Evolutionary conservation across 495 filamentous ascomycete genomes (phyloP).

Genomic region (Pyrenopolyporus hunteri): DNA sequence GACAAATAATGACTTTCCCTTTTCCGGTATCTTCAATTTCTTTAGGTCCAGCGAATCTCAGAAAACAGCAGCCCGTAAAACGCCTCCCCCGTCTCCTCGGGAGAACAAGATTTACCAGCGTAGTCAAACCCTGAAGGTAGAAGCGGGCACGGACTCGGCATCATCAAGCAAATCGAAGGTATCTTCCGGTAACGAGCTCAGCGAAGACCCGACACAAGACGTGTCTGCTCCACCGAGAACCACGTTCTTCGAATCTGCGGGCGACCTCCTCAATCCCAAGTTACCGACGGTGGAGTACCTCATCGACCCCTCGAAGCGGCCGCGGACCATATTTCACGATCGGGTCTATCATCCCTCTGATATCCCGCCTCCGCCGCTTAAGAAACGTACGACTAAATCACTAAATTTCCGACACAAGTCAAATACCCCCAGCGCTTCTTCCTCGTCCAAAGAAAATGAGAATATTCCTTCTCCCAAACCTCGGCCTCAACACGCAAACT

Average conservation of each 20-base stretch:
- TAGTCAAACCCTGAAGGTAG: constrained; percentile 69
- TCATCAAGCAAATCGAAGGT: constrained; percentile 48
- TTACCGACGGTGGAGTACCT: constrained; percentile 81
- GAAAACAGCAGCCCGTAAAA: constrained; percentile 39
- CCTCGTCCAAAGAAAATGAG: constrained; percentile 29
- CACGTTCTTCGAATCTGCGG: constrained; percentile 91
- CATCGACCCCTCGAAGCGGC: constrained; percentile 78
- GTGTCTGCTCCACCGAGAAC: constrained; percentile 82
- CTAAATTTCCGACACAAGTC: constrained; percentile 43
- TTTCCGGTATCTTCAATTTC: constrained; percentile 69
- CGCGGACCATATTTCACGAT: constrained; percentile 95
- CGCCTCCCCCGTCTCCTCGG: constrained; percentile 49
- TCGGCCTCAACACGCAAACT: constrained; percentile 38
- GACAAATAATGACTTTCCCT: constrained; percentile 52
- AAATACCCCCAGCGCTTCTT: constrained; percentile 7
- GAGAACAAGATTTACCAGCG: constrained; percentile 76
- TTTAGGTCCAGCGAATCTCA: constrained; percentile 53
- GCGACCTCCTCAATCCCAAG: constrained; percentile 89
- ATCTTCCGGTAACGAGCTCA: constrained; percentile 51
- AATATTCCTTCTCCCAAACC: constrained; percentile 12
- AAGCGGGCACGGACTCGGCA: constrained; percentile 43
- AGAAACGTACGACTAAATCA: constrained; percentile 56
- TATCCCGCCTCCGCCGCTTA: constrained; percentile 80
- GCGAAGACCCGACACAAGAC: constrained; percentile 46
- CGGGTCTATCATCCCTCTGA: constrained; percentile 92